A percentile compares a stretch with the other conserved stretches of the same genome.
phyloP scores from a whole-genome alignment of 2,329 filamentous ascomycete species.

The Fusarium praegraminearum region DNA sequence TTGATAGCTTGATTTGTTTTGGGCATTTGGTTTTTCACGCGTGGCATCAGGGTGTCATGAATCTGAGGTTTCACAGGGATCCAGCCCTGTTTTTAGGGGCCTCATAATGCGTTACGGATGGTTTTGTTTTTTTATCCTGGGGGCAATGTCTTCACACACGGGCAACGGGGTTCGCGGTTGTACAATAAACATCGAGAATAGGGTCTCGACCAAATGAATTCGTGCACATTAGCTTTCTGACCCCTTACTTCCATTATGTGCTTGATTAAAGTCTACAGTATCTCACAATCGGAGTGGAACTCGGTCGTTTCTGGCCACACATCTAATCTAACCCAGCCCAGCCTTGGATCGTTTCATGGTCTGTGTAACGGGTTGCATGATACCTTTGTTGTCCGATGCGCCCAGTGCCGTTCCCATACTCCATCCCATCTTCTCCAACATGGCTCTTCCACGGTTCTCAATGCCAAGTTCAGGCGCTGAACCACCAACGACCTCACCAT shows the following conservation, averaged over 20 bases:
- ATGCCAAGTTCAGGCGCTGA: conserved; percentile 84
- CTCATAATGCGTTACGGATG: conserved; percentile 82
- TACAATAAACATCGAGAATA: conserved; percentile 77
- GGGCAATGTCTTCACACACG: conserved; percentile 76
- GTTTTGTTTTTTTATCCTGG: conserved; percentile 72
- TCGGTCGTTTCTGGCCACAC: neutral
- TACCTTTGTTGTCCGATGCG: conserved; percentile 85
- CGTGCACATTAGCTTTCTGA: conserved; percentile 65
- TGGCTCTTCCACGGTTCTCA: conserved; percentile 84
- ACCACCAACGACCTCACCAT: conserved; percentile 90
- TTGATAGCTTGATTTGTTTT: conserved; percentile 69
- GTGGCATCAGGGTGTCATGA: conserved; percentile 72
- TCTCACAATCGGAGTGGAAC: neutral
- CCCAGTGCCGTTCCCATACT: conserved; percentile 86
- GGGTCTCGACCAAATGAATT: conserved; percentile 72
- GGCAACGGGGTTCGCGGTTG: conserved; percentile 78
- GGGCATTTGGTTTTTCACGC: conserved; percentile 64
- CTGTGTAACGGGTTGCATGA: conserved; percentile 85
- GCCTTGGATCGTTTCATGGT: conserved; percentile 88
- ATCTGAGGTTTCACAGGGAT: conserved; percentile 61
- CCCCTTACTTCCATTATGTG: conserved; percentile 13
- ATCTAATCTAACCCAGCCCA: conserved; percentile 74
- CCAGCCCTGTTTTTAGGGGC: conserved; percentile 56
- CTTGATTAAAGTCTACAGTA: conserved; percentile 3
- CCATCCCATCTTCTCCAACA: conserved; percentile 99